Evolutionary conservation across 306 rosid genomes (phyloP).

Genomic region (Cucurbita moschata): DNA sequence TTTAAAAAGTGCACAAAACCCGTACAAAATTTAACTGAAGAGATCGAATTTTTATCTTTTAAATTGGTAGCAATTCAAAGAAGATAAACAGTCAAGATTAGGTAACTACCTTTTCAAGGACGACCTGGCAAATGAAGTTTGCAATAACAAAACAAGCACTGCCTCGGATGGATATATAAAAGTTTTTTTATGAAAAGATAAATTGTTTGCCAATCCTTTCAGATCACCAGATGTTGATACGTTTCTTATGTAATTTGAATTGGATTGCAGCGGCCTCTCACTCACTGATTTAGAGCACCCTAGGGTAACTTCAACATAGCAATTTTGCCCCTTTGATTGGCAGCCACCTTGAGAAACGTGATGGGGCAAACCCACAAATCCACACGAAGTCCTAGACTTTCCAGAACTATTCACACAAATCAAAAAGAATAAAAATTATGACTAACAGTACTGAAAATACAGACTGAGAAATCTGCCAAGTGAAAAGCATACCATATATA

Average conservation of each 20-base stretch:
- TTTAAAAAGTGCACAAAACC: neutral
- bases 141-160: constrained; percentile 74
- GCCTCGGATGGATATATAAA: constrained; percentile 87
- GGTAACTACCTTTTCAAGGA: constrained; percentile 64
- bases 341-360: constrained; percentile 71
- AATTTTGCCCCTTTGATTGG: constrained; percentile 70
- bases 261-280: constrained; percentile 34
- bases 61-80: neutral
- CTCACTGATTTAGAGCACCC: constrained; percentile 56
- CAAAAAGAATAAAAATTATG: neutral
- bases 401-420: constrained; percentile 39
- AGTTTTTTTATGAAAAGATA: constrained; percentile 45
- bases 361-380: constrained; percentile 66
- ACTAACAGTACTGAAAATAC: neutral
- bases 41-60: neutral
- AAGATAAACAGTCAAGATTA: neutral
- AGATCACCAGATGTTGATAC: constrained; percentile 46
- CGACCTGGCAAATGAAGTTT: constrained; percentile 59
- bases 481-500: neutral
- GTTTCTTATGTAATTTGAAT: constrained; percentile 30
- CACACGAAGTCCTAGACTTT: constrained; percentile 54
- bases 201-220: constrained; percentile 43
- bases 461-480: neutral
- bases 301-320: constrained; percentile 82
- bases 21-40: neutral